Base-by-base conservation (phyloP, 2,329 filamentous ascomycete genomes). In the Fusarium sarcochroum region DNA sequence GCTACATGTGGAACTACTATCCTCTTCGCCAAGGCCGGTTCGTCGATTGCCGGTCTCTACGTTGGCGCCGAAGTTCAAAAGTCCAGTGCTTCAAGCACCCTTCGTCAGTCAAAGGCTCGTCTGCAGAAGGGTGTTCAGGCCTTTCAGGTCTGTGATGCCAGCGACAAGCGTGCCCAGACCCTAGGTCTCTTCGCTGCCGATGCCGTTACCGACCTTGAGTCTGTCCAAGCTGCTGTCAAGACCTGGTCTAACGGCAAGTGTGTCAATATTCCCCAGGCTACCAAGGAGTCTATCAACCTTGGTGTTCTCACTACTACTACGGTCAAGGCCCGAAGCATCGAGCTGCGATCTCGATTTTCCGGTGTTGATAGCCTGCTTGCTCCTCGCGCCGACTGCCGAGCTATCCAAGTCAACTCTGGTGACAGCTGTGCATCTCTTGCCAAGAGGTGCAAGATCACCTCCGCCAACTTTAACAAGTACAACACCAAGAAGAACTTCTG, bases 381-480 rank as follows among this genome's bases (percentile, higher is more conserved):
- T 9, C 70, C 66, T 2, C 63, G 72, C 1, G 72, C 72, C 0
- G 70, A 74, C 14, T 74, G 72, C 51, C 63, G 34, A n/a, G 56
- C 72, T 0, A 73, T 60, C 7, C 70, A 80, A 34, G 80, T 82
- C 11, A 66, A 69, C 2, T 69, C 72, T 0, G 79, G 78, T 2
- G 80, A 84, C 50, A 67, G 73, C 42, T 84, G 83, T 42, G 73
- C 58, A 0, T 61, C 76, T 0, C 69, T 85, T 0, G 81, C 80
- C 0, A 50, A 66, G 7, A 72, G 73, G 37, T 85, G 82, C 53
- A 77, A 79, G 6, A 80, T 85, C 15, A 77, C 78, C 0, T 62
- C 66, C 3, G 48, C 67, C 13, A 73, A 84, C 42, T 80, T 84
- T 45, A 76, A 65, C 17, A 77, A 79, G 51, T 82, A 77, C 65